These are phyloP conservation scores for Malus orientalis DNA, from an alignment of 306 rosid genomes.

Conservation along the genomic window DNA sequence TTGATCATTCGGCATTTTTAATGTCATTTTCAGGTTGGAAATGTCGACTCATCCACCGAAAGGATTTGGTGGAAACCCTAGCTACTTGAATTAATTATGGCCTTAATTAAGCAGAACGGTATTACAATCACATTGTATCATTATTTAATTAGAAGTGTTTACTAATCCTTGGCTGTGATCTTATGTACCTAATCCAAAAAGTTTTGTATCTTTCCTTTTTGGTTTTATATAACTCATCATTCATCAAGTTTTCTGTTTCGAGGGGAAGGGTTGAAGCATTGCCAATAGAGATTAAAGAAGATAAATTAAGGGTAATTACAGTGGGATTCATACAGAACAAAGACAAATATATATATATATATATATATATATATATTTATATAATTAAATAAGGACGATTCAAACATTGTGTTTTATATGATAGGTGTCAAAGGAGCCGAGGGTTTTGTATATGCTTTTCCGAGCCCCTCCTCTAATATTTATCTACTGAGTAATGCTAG, in stretches of 20 bases:
- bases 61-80: slow-evolving; percentile 41
- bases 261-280: background rate
- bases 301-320: background rate
- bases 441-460: background rate
- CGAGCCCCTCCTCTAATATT: no score
- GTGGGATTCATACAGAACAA: background rate
- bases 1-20: background rate
- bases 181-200: slow-evolving; percentile 47
- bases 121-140: background rate
- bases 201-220: slow-evolving; percentile 4
- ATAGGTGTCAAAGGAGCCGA: background rate
- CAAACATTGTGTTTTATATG: background rate
- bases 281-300: background rate
- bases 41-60: slow-evolving; percentile 19
- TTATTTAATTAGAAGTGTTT: background rate
- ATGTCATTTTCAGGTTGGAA: slow-evolving; percentile 38
- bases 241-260: slow-evolving; percentile 14
- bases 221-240: background rate
- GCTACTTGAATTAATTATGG: slow-evolving; percentile 25
- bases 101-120: slow-evolving; percentile 5
- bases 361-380: no score
- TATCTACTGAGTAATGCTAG: no score
- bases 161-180: slow-evolving; percentile 9
- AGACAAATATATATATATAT: no score
- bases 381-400: background rate